Base-by-base conservation (phyloP, 352 stramenopile genomes). In the Phytophthora hibernalis region DNA sequence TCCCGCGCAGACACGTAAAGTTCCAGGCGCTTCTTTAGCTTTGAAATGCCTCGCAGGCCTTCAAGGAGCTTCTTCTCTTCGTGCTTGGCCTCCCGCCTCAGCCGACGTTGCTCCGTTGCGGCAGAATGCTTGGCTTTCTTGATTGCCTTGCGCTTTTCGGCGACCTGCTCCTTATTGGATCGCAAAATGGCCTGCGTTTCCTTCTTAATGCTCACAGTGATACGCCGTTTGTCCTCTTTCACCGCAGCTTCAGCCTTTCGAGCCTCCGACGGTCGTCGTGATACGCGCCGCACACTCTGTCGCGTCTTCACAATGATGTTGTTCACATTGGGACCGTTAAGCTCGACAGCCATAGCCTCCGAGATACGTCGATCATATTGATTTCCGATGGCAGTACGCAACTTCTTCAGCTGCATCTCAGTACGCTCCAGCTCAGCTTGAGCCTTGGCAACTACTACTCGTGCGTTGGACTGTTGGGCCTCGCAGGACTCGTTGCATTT, bases 401-500 rank as follows among this genome's bases (percentile, higher is more conserved):
- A 57, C 50, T 88, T 88, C 63, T 79, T 79, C 7, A 91, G 68
- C 54, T 91, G 80, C 15, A 48, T 71, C 54, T 91, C 80, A 0
- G 83, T 89, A 49, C 72, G 79, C 22, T 86, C 35, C 8, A 91
- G 51, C 40, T 91, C 83, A 3, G 66, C 70, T 20, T 65, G 57
- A 0, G 83, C 83, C 22, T 77, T 82, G 1, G 67, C 72, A 1
- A 79, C 80, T 1, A 78, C 64, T 7, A 79, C 61, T 0, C 68
- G 54, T 6, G 76, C 72, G 43, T 82, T 76, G 1, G 56, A 70
- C 20, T 86, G 67, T 38, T 83, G 78, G 0, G 61, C 70, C 16
- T 71, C 33, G 35, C 77, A 91, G 52, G 64, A 79, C 57, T 87
- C 80, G 57, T 82, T 69, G 54, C 80, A 91, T 48, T 91, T 89